Conservation (phyloP, 306 rosid species). For the Corylus americana region DNA sequence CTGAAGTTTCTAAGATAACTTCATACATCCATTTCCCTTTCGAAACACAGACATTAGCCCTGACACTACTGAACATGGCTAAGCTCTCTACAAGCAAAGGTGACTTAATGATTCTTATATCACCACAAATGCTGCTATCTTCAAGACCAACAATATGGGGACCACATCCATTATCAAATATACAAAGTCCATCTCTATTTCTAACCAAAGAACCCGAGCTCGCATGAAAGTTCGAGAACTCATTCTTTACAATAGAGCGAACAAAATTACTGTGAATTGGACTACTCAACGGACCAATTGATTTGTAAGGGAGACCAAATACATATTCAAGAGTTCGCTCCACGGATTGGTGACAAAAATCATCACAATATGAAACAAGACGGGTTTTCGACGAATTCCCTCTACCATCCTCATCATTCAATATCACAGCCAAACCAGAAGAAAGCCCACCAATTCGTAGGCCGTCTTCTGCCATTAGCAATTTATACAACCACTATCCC, state of each 20-base stretch:
- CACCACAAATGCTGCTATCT: slow-evolving; percentile 74
- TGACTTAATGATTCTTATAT: slow-evolving; percentile 57
- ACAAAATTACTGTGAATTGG: slow-evolving; percentile 52
- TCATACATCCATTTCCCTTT: slow-evolving; percentile 99
- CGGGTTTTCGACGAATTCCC: slow-evolving; percentile 57
- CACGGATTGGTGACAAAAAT: slow-evolving; percentile 72
- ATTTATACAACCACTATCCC: slow-evolving; percentile 30
- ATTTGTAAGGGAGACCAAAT: slow-evolving; percentile 80
- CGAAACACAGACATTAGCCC: slow-evolving; percentile 85
- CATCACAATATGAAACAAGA: slow-evolving; percentile 78
- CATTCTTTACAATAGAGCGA: slow-evolving; percentile 53
- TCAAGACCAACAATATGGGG: slow-evolving; percentile 58
- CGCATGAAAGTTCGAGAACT: slow-evolving; percentile 45
- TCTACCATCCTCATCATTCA: slow-evolving; percentile 59
- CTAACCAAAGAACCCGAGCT: slow-evolving; percentile 24
- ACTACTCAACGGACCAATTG: slow-evolving; percentile 54
- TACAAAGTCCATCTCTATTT: slow-evolving; percentile 52
- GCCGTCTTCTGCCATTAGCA: slow-evolving; percentile 73
- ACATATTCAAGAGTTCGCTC: slow-evolving; percentile 86
- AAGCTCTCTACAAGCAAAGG: slow-evolving; percentile 81
- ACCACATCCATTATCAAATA: slow-evolving; percentile 38
- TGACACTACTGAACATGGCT: slow-evolving; percentile 88
- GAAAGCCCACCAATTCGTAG: slow-evolving; percentile 79
- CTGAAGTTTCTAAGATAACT: slow-evolving; percentile 86
- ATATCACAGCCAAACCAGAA: slow-evolving; percentile 89